phyloP scores from a whole-genome alignment of 108 stramenopile species.

The Fistulifera pelliculosa region DNA sequence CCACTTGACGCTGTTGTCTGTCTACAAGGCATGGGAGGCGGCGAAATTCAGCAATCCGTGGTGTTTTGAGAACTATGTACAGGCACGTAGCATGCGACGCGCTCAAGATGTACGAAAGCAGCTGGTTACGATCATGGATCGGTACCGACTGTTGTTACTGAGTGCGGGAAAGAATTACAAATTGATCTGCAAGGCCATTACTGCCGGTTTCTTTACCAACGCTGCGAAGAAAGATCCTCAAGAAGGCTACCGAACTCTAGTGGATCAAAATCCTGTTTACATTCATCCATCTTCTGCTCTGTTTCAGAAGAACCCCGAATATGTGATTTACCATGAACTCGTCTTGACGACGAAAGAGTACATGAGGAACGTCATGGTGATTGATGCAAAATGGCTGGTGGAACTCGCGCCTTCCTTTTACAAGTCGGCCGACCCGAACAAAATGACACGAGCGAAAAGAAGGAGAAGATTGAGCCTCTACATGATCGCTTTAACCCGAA shows the following conservation, averaged over 20 bases:
- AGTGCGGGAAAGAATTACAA: conserved; percentile 96
- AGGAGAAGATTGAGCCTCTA: conserved; percentile 98
- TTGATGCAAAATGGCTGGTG: conserved; percentile 97
- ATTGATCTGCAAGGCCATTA: conserved; percentile 92
- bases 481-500: conserved; percentile 94
- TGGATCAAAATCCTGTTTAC: conserved; percentile 96
- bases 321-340: conserved; percentile 97
- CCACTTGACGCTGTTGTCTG: conserved; percentile 91
- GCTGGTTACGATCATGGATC: conserved; percentile 97
- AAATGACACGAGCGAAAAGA: conserved; percentile 90
- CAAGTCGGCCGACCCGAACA: conserved; percentile 90
- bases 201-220: conserved; percentile 96
- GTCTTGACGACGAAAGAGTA: conserved; percentile 99
- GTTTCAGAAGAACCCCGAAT: conserved; percentile 98
- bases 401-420: conserved; percentile 97
- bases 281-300: conserved; percentile 95
- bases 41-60: conserved; percentile 92
- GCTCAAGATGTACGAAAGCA: conserved; percentile 99
- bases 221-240: conserved; percentile 99
- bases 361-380: conserved; percentile 98
- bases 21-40: conserved; percentile 97
- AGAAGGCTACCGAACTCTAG: conserved; percentile 96
- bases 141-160: conserved; percentile 91
- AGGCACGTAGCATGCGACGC: conserved; percentile 94
- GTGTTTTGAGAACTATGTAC: conserved; percentile 98